These are phyloP conservation scores for Crithidia brevicula DNA, from an alignment of 208 protist genomes.

Conservation along the genomic window DNA sequence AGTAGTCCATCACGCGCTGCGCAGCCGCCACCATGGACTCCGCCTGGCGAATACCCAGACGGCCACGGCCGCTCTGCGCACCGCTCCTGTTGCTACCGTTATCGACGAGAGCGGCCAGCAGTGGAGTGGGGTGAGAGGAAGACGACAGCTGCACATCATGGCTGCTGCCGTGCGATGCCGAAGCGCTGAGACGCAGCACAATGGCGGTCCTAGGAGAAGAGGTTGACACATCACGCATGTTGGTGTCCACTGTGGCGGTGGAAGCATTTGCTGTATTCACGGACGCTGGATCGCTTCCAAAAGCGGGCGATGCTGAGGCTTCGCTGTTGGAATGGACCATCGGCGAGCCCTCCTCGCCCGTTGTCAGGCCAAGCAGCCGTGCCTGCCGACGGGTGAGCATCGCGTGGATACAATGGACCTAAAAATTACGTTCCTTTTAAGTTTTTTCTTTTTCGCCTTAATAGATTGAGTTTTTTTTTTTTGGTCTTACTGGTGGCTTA, in stretches of 20 bases:
- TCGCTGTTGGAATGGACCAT: neutral
- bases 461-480: no score
- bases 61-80: neutral
- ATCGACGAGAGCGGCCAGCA: neutral
- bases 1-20: slow-evolving; percentile 18
- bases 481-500: neutral
- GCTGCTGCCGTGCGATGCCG: neutral
- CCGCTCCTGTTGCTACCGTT: neutral
- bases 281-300: no score
- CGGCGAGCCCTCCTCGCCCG: slow-evolving; percentile 2
- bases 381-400: slow-evolving; percentile 36
- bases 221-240: neutral
- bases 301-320: neutral
- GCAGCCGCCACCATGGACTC: slow-evolving; percentile 16
- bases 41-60: slow-evolving; percentile 10
- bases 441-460: no score
- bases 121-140: neutral
- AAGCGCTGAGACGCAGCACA: slow-evolving; percentile 1
- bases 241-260: neutral
- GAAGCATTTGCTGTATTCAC: no score
- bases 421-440: no score
- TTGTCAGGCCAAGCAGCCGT: slow-evolving; percentile 26
- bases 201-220: neutral
- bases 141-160: no score
- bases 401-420: no score